Base-by-base conservation (phyloP, 768 basidiomycete species). In the Collybiopsis confluens region DNA sequence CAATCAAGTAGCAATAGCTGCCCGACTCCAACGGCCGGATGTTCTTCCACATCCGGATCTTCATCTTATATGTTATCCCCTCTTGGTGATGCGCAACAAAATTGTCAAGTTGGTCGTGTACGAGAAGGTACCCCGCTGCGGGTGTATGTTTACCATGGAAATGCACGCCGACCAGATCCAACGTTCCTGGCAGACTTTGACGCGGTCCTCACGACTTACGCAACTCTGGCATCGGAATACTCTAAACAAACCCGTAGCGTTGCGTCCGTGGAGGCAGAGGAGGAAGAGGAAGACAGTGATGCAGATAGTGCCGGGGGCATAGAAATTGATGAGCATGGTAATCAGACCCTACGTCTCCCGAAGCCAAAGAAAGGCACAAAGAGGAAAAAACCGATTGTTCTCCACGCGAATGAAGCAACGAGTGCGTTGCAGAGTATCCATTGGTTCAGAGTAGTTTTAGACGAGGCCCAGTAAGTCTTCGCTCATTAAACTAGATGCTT, bases 111-210 rank as follows among this genome's bases (percentile, higher is more conserved):
- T 15, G 56, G 55, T 45, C 74, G 79, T 55, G 57, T 70, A 58
- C 68, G 75, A 28, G 69, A 76, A 56, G 82, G 81, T 20, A 74
- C 73, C 38, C 68, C 80, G 3, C 68, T 93, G n/a, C 83, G 86
- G 30, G 86, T 98, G 24, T 98, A 98, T 70, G 82, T 98, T 56
- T 98, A 98, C 66, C 97, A 99, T 62, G 97, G 97, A 36, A 89
- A 92, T 66, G 77, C 88, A 20, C 85, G 97, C 37, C 80, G 88
- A 27, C 84, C 87, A 20, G 93, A 98, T 64, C 82, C 93, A n/a
- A 69, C 79, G 15, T 93, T 88, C 65, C 75, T 99, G 42, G 89
- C 92, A 18, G 86, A 95, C 66, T 96, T 98, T 67, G 97, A 99
- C 70, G 88, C 92, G 20, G 95, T 99, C 54, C 92, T 99, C 67